These are phyloP conservation scores for Claviceps humidiphila DNA, from an alignment of 2,329 filamentous ascomycete species.

Conservation along the genomic window DNA sequence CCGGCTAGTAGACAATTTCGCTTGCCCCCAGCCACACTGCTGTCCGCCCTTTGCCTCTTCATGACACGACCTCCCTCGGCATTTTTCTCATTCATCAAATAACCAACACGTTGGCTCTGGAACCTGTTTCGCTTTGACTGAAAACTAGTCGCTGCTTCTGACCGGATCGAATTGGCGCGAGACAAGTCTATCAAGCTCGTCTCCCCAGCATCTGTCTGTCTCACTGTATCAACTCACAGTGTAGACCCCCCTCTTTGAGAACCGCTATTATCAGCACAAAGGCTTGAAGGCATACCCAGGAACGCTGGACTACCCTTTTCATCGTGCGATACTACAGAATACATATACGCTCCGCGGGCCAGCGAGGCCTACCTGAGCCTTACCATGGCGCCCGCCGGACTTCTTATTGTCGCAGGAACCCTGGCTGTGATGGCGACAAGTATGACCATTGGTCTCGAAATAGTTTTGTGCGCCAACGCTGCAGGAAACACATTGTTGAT, in stretches of 20 bases:
- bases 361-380: not conserved
- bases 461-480: slow-evolving; percentile 6
- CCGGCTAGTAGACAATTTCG: not conserved
- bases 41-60: slow-evolving; percentile 3
- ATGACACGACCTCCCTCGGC: not conserved
- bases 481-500: slow-evolving; percentile 1
- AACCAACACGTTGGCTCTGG: not conserved
- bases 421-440: slow-evolving; percentile 10
- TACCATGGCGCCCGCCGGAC: slow-evolving; percentile 7
- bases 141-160: not conserved
- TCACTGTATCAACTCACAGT: not conserved
- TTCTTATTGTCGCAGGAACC: slow-evolving; percentile 6
- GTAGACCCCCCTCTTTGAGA: not conserved
- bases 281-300: not conserved
- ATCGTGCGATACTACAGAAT: not conserved
- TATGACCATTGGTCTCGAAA: slow-evolving; percentile 9
- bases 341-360: not conserved
- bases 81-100: not conserved
- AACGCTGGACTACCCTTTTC: not conserved
- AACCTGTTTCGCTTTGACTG: not conserved
- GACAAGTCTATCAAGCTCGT: not conserved
- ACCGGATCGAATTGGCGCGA: not conserved
- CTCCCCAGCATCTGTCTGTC: not conserved
- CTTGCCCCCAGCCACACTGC: not conserved
- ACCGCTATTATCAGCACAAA: not conserved